These are phyloP conservation scores for Monosporascus sp. DNA, from an alignment of 2,329 filamentous ascomycete species.

Conservation along the genomic window DNA sequence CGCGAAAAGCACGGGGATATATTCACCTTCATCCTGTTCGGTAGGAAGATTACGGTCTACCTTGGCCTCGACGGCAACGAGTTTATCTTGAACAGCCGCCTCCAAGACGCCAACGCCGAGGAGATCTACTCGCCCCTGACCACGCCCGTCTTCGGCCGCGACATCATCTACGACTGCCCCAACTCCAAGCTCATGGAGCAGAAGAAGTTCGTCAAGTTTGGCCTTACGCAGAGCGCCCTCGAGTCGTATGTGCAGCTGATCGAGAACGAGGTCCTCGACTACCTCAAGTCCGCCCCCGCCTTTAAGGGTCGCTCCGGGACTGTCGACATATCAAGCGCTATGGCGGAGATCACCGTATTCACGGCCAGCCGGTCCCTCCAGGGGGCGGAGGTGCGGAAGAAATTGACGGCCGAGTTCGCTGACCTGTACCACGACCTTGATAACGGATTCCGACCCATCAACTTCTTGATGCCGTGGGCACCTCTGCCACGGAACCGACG, in stretches of 20 bases:
- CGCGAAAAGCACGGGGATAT: conserved; percentile 83
- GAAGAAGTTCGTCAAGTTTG: conserved; percentile 89
- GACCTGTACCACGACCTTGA: conserved; percentile 83
- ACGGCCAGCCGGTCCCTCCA: conserved; percentile 86
- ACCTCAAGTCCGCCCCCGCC: conserved; percentile 60
- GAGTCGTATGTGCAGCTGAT: conserved; percentile 75
- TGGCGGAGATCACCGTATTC: conserved; percentile 86
- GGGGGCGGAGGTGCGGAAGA: conserved; percentile 74
- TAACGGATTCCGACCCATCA: conserved; percentile 83
- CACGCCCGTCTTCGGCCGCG: conserved; percentile 69
- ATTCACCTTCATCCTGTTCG: conserved; percentile 84
- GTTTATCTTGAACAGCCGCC: conserved; percentile 86
- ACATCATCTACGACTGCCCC: conserved; percentile 87
- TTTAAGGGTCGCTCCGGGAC: conserved; percentile 67
- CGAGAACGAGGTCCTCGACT: conserved; percentile 66
- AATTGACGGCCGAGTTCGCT: conserved; percentile 76
- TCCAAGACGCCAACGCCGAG: conserved; percentile 84
- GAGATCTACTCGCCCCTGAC: conserved; percentile 81
- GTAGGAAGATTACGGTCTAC: conserved; percentile 84
- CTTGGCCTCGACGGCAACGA: conserved; percentile 80
- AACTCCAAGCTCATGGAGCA: conserved; percentile 94
- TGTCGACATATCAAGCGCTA: conserved; percentile 66
- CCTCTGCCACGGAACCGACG: conserved; percentile 84
- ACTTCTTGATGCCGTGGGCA: conserved; percentile 86
- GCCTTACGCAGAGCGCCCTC: conserved; percentile 71